phyloP scores from a whole-genome alignment of 2,329 filamentous ascomycete genomes.

The Penicillium corylophilum region DNA sequence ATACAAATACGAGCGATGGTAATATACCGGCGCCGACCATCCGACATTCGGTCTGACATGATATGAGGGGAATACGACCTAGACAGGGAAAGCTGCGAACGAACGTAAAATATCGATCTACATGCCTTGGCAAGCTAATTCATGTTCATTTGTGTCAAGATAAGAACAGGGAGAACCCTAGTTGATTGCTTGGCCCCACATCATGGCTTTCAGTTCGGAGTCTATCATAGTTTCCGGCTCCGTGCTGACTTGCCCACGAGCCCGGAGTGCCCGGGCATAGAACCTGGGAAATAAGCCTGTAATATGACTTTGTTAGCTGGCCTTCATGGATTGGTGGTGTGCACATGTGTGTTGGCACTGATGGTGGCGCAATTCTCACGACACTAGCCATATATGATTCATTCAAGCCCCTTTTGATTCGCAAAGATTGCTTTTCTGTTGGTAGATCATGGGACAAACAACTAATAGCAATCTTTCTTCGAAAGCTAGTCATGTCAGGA shows the following conservation, averaged over 20 bases:
- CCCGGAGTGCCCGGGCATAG: no score
- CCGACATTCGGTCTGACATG: neutral
- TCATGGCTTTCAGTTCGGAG: neutral
- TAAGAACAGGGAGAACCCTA: neutral
- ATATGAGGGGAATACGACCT: neutral
- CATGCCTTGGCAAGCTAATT: neutral
- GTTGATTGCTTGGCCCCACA: neutral
- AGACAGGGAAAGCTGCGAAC: neutral
- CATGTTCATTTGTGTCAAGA: neutral
- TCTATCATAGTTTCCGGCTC: neutral
- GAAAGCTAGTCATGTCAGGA: no score
- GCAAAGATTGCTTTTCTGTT: neutral
- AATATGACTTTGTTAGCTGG: neutral
- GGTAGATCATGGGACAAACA: neutral
- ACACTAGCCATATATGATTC: neutral
- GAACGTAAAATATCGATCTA: neutral
- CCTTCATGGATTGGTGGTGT: neutral
- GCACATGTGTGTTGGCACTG: neutral
- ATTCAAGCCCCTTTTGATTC: neutral
- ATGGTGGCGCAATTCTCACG: neutral
- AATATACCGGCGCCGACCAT: neutral
- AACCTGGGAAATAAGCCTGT: neutral
- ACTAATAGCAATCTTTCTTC: no score
- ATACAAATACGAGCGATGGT: no score
- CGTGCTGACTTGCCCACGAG: neutral